These are phyloP conservation scores for Phaeotremella skinneri DNA, from an alignment of 768 basidiomycete genomes.

Conservation along the genomic window DNA sequence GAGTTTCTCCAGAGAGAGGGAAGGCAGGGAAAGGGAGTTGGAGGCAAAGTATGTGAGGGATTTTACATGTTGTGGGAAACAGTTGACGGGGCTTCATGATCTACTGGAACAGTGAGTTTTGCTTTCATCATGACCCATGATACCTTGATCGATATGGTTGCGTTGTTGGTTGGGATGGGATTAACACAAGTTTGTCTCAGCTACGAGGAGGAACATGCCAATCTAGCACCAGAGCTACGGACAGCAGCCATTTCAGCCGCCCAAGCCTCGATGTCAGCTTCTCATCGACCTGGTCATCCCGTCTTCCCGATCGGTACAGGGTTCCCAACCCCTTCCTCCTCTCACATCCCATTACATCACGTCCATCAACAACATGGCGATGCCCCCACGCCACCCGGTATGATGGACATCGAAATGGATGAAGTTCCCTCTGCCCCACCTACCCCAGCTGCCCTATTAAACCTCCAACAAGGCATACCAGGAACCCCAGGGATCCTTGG, in stretches of 20 bases:
- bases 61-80: constrained; percentile 48
- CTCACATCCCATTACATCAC: constrained; percentile 6
- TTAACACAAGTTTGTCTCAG: constrained; percentile 11
- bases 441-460: background rate
- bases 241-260: constrained; percentile 36
- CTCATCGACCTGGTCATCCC: constrained; percentile 1
- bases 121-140: background rate
- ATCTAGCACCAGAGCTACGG: constrained; percentile 42
- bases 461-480: constrained; percentile 9
- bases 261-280: constrained; percentile 18
- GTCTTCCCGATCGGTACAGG: background rate
- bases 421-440: constrained; percentile 20
- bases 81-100: constrained; percentile 49
- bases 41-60: constrained; percentile 48
- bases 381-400: constrained; percentile 46
- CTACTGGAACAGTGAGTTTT: constrained; percentile 49
- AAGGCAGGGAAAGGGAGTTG: constrained; percentile 40
- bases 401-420: constrained; percentile 53
- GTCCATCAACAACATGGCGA: constrained; percentile 19
- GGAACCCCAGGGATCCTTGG: constrained; percentile 3
- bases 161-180: constrained; percentile 8
- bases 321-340: constrained; percentile 20
- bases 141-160: too few relatives aligned
- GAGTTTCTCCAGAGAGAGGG: constrained; percentile 18
- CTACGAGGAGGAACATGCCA: constrained; percentile 51